Evolutionary conservation across 1,284 basidiomycete species (phyloP).

Genomic region (Cutaneotrichosporon sp.): DNA sequence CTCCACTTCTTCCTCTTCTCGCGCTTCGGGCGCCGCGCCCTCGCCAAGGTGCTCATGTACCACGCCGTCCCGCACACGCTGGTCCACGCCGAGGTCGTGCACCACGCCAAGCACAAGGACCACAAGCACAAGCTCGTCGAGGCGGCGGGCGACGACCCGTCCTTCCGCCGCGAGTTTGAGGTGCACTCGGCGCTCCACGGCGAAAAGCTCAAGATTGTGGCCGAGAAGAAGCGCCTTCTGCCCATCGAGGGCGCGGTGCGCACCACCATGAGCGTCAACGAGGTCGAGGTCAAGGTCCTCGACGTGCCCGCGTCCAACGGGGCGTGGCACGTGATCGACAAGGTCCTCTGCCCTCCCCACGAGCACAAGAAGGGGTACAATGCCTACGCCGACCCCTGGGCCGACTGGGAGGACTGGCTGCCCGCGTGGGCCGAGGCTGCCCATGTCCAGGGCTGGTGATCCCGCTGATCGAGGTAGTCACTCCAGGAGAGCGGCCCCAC

Average conservation of each 20-base stretch:
- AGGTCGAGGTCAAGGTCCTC: slow-evolving; percentile 55
- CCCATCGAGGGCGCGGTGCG: slow-evolving; percentile 54
- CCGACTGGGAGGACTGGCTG: slow-evolving; percentile 62
- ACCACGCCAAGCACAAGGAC: slow-evolving; percentile 25
- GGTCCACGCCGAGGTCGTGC: slow-evolving; percentile 61
- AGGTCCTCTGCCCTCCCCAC: slow-evolving; percentile 60
- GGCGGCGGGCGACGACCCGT: slow-evolving; percentile 45
- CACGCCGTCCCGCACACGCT: slow-evolving; percentile 65
- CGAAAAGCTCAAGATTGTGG: slow-evolving; percentile 58
- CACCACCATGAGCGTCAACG: slow-evolving; percentile 61
- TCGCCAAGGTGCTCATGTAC: slow-evolving; percentile 67
- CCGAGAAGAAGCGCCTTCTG: slow-evolving; percentile 58
- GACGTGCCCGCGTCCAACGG: slow-evolving; percentile 65
- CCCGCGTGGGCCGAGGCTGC: slow-evolving; percentile 8
- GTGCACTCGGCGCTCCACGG: slow-evolving; percentile 58
- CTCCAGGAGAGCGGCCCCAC: no score
- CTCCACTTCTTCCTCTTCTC: slow-evolving; percentile 68
- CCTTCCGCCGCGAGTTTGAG: slow-evolving; percentile 58
- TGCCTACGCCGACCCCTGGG: slow-evolving; percentile 56
- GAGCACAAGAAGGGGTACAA: slow-evolving; percentile 35
- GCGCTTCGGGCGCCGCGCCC: slow-evolving; percentile 61
- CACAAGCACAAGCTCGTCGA: slow-evolving; percentile 19
- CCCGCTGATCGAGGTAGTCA: not conserved
- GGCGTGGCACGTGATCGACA: slow-evolving; percentile 61
- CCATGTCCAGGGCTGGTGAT: not conserved